Percentiles rank a stretch among this genome's conserved stretches.
phyloP scores from a whole-genome alignment of 2,329 filamentous ascomycete species.

The Pseudopithomyces chartarum region DNA sequence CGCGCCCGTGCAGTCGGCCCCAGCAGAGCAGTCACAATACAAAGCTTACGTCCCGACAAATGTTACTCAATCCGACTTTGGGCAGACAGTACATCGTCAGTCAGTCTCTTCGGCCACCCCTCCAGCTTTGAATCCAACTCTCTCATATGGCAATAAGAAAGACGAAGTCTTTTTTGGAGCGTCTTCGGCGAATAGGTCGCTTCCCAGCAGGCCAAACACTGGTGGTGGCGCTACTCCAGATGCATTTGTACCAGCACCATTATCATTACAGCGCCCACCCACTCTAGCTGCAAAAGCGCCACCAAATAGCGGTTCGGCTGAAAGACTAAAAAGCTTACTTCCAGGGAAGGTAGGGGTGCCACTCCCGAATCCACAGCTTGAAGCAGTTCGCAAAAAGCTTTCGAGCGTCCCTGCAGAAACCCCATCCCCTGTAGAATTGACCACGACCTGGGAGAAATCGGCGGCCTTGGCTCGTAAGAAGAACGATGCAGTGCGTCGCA shows the following conservation, averaged over 20 bases:
- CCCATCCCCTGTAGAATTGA: constrained; percentile 26
- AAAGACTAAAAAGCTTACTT: constrained; percentile 26
- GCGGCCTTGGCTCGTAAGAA: constrained; percentile 51
- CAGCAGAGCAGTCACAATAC: constrained; percentile 33
- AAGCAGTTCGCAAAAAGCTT: constrained; percentile 24
- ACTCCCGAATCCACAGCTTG: constrained; percentile 22
- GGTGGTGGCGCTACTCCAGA: constrained; percentile 21
- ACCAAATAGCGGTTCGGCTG: constrained; percentile 16
- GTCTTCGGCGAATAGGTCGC: constrained; percentile 22
- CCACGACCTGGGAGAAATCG: constrained; percentile 52
- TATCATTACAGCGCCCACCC: constrained; percentile 26
- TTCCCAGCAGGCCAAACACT: constrained; percentile 21
- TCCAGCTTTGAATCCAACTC: constrained; percentile 10
- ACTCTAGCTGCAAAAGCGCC: constrained; percentile 13
- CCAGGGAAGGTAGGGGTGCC: constrained; percentile 19
- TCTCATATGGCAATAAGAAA: constrained; percentile 19
- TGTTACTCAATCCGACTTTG: constrained; percentile 13
- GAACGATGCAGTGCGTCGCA: constrained; percentile 54
- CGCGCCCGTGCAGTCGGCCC: constrained; percentile 34
- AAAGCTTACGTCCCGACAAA: constrained; percentile 40
- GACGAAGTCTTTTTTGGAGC: constrained; percentile 45
- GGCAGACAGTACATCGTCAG: constrained; percentile 25
- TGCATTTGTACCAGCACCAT: constrained; percentile 31
- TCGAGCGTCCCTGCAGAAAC: constrained; percentile 23
- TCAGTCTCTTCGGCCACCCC: constrained; percentile 26